Conservation (phyloP, 768 basidiomycete species). For the Boletales sp. region DNA sequence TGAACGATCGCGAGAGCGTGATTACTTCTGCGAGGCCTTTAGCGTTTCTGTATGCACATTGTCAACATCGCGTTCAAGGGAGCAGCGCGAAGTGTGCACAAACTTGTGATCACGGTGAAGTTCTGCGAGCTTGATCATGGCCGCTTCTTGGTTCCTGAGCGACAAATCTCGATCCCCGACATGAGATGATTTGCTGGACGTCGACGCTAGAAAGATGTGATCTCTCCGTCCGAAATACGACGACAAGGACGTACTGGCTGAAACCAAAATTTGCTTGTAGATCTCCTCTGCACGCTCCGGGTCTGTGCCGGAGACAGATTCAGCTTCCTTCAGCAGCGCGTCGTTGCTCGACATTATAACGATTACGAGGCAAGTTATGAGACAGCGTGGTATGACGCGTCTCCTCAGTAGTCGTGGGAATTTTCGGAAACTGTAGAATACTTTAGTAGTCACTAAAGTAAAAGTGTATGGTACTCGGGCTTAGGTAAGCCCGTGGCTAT, state of each 20-base stretch:
- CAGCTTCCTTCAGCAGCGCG: constrained; percentile 44
- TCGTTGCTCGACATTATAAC: constrained; percentile 23
- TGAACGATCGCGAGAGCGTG: constrained; percentile 76
- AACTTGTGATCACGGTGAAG: constrained; percentile 85
- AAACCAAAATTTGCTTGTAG: constrained; percentile 66
- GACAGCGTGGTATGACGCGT: constrained; percentile 18
- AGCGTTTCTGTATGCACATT: constrained; percentile 57
- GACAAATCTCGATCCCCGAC: constrained; percentile 49
- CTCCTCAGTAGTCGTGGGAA: constrained; percentile 24
- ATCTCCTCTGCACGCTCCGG: constrained; percentile 65
- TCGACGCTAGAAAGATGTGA: constrained; percentile 21
- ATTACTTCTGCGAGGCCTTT: constrained; percentile 84
- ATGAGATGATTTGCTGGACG: constrained; percentile 31
- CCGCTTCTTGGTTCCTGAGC: constrained; percentile 78
- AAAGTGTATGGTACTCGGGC: no score
- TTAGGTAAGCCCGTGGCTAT: no score
- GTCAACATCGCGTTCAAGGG: not conserved
- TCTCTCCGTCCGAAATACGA: not conserved
- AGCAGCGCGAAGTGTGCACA: constrained; percentile 19
- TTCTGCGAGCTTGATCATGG: constrained; percentile 81
- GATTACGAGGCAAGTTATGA: not conserved
- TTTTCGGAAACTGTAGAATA: no score
- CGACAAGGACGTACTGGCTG: constrained; percentile 29
- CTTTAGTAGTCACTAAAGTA: no score
- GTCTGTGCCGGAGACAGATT: constrained; percentile 40